These are phyloP conservation scores for Pyrenophora graminea DNA, from an alignment of 2,329 filamentous ascomycete species.

Conservation along the genomic window DNA sequence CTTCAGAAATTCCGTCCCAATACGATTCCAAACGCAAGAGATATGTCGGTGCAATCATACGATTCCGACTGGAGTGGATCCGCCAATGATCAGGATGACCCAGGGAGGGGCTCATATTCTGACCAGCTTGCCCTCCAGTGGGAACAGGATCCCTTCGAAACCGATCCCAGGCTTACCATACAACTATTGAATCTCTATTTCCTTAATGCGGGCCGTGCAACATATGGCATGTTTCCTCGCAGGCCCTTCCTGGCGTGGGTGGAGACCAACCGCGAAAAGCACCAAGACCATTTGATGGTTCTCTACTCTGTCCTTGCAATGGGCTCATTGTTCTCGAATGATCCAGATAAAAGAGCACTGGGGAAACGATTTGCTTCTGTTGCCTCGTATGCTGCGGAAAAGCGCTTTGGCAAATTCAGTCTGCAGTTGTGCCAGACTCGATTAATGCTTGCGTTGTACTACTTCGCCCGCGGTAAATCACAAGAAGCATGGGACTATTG, in stretches of 20 bases:
- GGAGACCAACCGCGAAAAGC: slow-evolving; percentile 53
- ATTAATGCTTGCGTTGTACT: slow-evolving; percentile 69
- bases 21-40: slow-evolving; percentile 29
- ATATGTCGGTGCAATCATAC: slow-evolving; percentile 41
- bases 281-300: slow-evolving; percentile 61
- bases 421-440: slow-evolving; percentile 70
- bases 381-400: slow-evolving; percentile 61
- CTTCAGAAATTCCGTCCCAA: slow-evolving; percentile 32
- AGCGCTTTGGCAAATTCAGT: slow-evolving; percentile 56
- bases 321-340: slow-evolving; percentile 59
- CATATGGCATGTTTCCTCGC: slow-evolving; percentile 62
- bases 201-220: slow-evolving; percentile 58
- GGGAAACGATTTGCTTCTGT: slow-evolving; percentile 58
- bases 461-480: slow-evolving; percentile 64
- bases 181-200: slow-evolving; percentile 63
- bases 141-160: slow-evolving; percentile 59
- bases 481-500: slow-evolving; percentile 67
- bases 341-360: slow-evolving; percentile 50
- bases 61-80: slow-evolving; percentile 44
- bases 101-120: slow-evolving; percentile 38
- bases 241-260: slow-evolving; percentile 61
- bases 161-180: slow-evolving; percentile 54
- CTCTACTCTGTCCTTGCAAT: slow-evolving; percentile 64
- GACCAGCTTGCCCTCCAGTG: slow-evolving; percentile 47
- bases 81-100: slow-evolving; percentile 34